Base-by-base conservation (phyloP, 805 yeast genomes). In the Yarrowia porcina region DNA sequence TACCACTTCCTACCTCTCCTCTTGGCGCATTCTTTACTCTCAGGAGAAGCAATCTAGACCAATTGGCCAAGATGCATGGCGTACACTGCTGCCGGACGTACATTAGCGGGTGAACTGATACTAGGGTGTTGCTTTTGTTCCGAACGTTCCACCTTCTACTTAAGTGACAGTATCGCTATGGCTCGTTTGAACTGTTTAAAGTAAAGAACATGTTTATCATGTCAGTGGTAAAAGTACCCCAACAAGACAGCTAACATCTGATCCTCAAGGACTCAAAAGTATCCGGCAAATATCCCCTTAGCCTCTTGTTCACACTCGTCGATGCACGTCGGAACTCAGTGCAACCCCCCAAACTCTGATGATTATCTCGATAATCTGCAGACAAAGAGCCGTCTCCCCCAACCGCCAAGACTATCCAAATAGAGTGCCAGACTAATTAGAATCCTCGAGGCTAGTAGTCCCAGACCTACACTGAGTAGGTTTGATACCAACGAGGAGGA, bases 311-410 rank as follows among this genome's bases (percentile, higher is more conserved):
- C n/a, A n/a, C n/a, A n/a, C n/a, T n/a, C n/a, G n/a, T n/a, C n/a
- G n/a, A n/a, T n/a, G n/a, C n/a, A n/a, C n/a, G n/a, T n/a, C n/a
- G n/a, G n/a, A n/a, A n/a, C n/a, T n/a, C n/a, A n/a, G 27, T 6
- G 23, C 41, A n/a, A n/a, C 23, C 36, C 30, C n/a, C n/a, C 44
- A 36, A 52, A 52, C 59, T 36, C 42, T 35, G 59, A 49, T 52
- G 42, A 25, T 36, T 52, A 52, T 52, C 59, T 52, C 9, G 59
- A 52, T 52, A 52, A 52, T 52, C 59, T n/a, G 33, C 30, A 18
- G 33, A 52, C 59, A 52, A 52, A 52, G 59, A 35, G 18, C 15
- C 6, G 17, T 7, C 52, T 17, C 12, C 13, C 27, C 27, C 18
- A 11, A 11, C 35, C 44, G 56, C 39, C 56, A 49, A 32, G 56